These are phyloP conservation scores for Amyloporia xantha DNA, from an alignment of 768 basidiomycete species.

Conservation along the genomic window DNA sequence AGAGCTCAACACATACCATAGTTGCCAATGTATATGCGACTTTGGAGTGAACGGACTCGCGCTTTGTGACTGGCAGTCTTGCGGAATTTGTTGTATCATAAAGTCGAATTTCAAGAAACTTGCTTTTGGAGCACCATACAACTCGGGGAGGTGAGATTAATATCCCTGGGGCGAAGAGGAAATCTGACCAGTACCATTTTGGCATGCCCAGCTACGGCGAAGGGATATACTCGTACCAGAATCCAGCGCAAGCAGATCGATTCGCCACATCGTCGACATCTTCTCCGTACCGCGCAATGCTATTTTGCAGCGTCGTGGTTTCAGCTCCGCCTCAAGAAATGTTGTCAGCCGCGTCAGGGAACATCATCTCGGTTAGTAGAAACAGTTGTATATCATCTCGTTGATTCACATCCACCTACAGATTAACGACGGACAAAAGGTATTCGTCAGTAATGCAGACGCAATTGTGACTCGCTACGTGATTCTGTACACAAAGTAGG, in stretches of 20 bases:
- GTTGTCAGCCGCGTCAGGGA: conserved; percentile 15
- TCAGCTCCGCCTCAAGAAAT: conserved; percentile 14
- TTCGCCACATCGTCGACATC: conserved; percentile 61
- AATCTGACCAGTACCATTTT: not conserved
- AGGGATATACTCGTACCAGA: conserved; percentile 57
- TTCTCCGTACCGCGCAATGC: conserved; percentile 60
- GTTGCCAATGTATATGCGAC: conserved; percentile 64
- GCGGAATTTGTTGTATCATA: conserved; percentile 56
- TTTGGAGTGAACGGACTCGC: conserved; percentile 46
- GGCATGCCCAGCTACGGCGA: conserved; percentile 46
- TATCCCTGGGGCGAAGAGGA: not conserved
- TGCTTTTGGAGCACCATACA: conserved; percentile 47
- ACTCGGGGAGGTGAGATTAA: conserved; percentile 46
- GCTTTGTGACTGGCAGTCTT: conserved; percentile 54
- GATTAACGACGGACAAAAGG: conserved; percentile 40
- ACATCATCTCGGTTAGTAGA: not conserved
- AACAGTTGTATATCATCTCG: no score
- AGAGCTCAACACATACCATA: conserved; percentile 55
- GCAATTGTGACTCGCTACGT: conserved; percentile 53
- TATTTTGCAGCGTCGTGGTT: conserved; percentile 51
- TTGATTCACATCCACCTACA: conserved; percentile 21
- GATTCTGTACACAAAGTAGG: conserved; percentile 46
- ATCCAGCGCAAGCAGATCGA: conserved; percentile 50
- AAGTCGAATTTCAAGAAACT: conserved; percentile 51
- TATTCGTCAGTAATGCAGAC: conserved; percentile 48